Base-by-base conservation (phyloP, 2,329 filamentous ascomycete genomes). In the Xylariales sp. region DNA sequence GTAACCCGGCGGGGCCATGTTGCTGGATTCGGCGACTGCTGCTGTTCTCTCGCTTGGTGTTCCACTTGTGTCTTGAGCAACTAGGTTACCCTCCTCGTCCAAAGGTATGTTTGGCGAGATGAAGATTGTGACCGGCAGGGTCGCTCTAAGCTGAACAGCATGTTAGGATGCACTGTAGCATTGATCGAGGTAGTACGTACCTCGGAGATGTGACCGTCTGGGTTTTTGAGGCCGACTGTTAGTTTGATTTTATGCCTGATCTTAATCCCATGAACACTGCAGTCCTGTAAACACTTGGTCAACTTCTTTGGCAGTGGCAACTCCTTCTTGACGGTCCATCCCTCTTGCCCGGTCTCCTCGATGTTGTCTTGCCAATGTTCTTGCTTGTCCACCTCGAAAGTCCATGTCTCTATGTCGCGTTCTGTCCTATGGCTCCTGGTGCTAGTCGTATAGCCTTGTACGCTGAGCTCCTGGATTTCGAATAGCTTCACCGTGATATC, bases 31-130 rank as follows among this genome's bases (percentile, higher is more conserved):
- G 29, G 72, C 69, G 32, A 75, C 69, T 8, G 67, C 67, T 24
- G 65, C 22, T 14, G 38, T 41, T 25, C 44, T 39, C 35, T 52
- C 49, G 61, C 45, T 69, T 9, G 38, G 25, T 59, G 51, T 71
- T 64, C 45, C 69, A 59, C 57, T 70, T 52, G 76, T 72, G n/a
- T 69, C 69, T 55, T 80, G 76, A 40, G 76, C 73, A 40, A 87
- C 70, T 2, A 97, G 74, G 53, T 86, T 84, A 53, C 95, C 93
- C 46, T 91, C 79, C 39, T 95, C 88, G 54, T 93, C 88, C 27
- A 96, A 78, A 0, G 88, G 85, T 54, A 95, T 81, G 57, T 93
- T 93, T 1, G 93, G 91, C 4, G 93, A 98, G 51, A 97, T 96
- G 65, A 95, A 96, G 28, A 98, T 83, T 41, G 88, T 88, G 12